A percentile compares a stretch with the other conserved stretches of the same genome.
Evolutionary conservation across 257 asterid species (phyloP).

Genomic region (Nicotiana knightiana): DNA sequence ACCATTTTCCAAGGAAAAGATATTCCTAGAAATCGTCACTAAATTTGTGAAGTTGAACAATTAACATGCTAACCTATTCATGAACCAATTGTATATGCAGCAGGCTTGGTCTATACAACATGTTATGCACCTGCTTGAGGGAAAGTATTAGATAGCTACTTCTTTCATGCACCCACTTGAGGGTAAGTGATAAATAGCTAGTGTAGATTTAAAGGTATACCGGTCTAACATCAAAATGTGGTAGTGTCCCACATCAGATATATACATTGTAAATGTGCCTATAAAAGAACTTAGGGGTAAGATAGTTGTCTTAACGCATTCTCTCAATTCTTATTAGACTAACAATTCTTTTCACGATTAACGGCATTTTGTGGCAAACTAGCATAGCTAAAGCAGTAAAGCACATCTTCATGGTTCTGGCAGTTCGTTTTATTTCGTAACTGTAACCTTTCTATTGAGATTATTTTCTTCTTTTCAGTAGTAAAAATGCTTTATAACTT

Average conservation of each 20-base stretch:
- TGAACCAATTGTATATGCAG: neutral
- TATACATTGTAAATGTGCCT: neutral
- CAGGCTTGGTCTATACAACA: neutral
- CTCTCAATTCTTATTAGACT: neutral
- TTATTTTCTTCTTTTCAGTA: neutral
- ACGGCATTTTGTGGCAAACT: neutral
- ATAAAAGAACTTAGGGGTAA: neutral
- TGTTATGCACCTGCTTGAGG: neutral
- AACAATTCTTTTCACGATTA: neutral
- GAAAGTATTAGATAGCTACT: neutral
- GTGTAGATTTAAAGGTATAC: neutral
- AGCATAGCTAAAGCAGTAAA: neutral
- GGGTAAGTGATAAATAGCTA: neutral
- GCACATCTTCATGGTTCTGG: neutral
- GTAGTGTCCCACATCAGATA: neutral
- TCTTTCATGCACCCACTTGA: neutral
- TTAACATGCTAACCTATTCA: neutral
- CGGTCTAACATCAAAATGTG: neutral
- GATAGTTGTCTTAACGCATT: neutral
- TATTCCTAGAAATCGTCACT: neutral
- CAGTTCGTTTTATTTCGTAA: neutral
- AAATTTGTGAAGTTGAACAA: neutral
- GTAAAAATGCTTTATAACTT: neutral
- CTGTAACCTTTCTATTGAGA: neutral
- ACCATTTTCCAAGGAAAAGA: neutral